Evolutionary conservation across 208 protist genomes (phyloP).

Genomic region (Leishmania turanica): DNA sequence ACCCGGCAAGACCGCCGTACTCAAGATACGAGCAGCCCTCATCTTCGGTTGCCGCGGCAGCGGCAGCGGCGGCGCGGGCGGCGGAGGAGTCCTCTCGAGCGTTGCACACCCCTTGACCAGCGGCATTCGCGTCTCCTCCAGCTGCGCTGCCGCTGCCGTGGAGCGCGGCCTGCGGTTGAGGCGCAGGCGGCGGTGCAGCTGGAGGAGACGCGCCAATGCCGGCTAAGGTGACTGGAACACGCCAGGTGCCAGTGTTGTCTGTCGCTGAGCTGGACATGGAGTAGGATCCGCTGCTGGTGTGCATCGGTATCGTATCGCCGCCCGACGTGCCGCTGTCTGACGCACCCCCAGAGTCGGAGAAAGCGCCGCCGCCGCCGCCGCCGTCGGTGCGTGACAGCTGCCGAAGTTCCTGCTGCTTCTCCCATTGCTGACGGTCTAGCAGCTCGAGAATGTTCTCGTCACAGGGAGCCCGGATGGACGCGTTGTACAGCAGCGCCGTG

Average conservation of each 20-base stretch:
- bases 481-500: slow-evolving; percentile 58
- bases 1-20: slow-evolving; percentile 15
- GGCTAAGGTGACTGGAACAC: background rate
- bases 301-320: background rate
- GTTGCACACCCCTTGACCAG: background rate
- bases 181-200: background rate
- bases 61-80: background rate
- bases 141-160: background rate
- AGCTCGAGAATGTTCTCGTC: slow-evolving; percentile 48
- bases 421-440: slow-evolving; percentile 27
- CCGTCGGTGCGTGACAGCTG: background rate
- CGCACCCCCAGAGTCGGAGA: background rate
- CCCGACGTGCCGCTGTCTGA: background rate
- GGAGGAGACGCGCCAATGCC: slow-evolving; percentile 6
- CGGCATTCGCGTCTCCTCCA: background rate
- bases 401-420: slow-evolving; percentile 4
- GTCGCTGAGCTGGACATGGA: background rate
- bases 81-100: background rate
- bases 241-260: background rate
- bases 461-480: slow-evolving; percentile 38
- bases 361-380: background rate
- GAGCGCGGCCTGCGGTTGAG: background rate
- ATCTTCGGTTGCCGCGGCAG: background rate
- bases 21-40: slow-evolving; percentile 52
- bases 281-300: background rate